Evolutionary conservation across 2,329 filamentous ascomycete genomes (phyloP), one percentile per base, ranked within the genome.

Genomic region (Alternaria infectoria): DNA sequence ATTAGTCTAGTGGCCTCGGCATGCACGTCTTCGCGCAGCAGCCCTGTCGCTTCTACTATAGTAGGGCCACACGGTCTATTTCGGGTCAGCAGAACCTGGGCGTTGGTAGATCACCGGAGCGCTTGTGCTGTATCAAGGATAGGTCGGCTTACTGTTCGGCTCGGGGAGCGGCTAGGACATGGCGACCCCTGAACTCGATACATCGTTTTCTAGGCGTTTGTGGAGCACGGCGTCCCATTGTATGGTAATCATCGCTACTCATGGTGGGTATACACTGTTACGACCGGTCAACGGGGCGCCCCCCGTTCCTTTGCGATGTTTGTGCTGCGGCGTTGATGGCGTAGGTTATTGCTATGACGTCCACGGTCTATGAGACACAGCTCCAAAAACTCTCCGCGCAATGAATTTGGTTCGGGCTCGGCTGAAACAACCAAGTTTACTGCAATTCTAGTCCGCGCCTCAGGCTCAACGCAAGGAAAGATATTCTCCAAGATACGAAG

Each of bases 1-100:
- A 70, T 66, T 69, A 64, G 60, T 49, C 69, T 76, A 74, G 70
- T 54, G 62, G 54, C 47, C 71, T 74, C 61, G 74, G 73, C 72
- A 65, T 67, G 56, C 71, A 68, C 57, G 71, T 59, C 62, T 66
- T 67, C 56, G 60, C 64, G 57, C 67, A 58, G 56, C 62, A 67
- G 59, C 55, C 68, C 62, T 68, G 56, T 61, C 55, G 55, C 36
- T 52, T 67, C 52, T 54, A 59, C 32, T 40, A 40, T 40, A 40
- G 36, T 40, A 40, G 36, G 62, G 54, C 45, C 51, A 54, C 46
- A 61, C 51, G 43, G 64, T 65, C 70, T 73, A 74, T 72, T 72
- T 73, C 62, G 61, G 51, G 64, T 50, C 26, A 30, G 13, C 54
- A 62, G 45, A 54, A 30, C 64, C 66, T 69, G 44, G 64, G 70